Base-by-base conservation (phyloP, 768 basidiomycete genomes). In the Zangia roseola region DNA sequence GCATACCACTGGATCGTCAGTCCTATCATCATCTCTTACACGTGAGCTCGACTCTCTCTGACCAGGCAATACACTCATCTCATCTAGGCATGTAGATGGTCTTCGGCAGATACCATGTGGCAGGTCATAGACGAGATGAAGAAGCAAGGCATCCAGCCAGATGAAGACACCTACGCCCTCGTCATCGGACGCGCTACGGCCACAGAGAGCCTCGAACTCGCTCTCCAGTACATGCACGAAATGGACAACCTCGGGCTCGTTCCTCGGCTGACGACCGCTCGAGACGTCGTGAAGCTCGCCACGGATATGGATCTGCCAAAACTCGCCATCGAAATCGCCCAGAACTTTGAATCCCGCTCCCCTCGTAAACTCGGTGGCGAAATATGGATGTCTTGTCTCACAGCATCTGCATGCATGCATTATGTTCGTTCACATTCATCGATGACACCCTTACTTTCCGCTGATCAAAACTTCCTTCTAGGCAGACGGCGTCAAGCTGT, bases 241-340 rank as follows among this genome's bases (percentile, higher is more conserved):
- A 83, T 90, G 82, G 75, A 76, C 43, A 49, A 44, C 12, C 69
- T 69, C 12, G 76, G 76, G 2, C 58, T 91, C 2, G 64, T 74
- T 1, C 82, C 84, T 0, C 73, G 74, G 17, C 62, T 82, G 12
- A 61, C 65, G 9, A 74, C 80, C 5, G 75, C 76, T 0, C 77
- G 83, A 51, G 69, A 63, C 10, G 65, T 89, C 37, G 74, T 91
- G 41, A 58, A 62, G 9, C 61, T 82, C 23, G 81, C 83, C 4
- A 78, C 86, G 5, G 61, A 74, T 0, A 64, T 71, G 40, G 79
- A 80, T 19, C 70, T 77, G 48, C 76, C 88, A 1, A 76, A 81
- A 42, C 74, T 94, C 21, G 90, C 90, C 3, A 64, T 91, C 40
- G 90, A 92, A 45, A 61, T 94, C 13, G 82, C 84, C 0, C 65